These are phyloP conservation scores for Pseudocercospora fuligena DNA, from an alignment of 2,329 filamentous ascomycete species.

Conservation along the genomic window DNA sequence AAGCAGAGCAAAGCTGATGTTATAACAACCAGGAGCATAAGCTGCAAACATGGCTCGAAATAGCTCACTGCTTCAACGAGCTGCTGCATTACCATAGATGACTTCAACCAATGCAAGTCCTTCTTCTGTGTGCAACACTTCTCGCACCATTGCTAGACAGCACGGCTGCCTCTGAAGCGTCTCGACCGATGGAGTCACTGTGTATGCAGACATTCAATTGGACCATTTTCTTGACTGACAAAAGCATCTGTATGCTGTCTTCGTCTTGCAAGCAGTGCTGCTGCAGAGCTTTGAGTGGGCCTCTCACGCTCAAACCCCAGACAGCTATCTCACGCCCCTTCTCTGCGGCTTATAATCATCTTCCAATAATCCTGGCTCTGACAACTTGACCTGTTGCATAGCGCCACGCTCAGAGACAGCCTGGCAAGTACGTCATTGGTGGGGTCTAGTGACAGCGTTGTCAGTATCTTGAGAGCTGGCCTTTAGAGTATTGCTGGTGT, in stretches of 20 bases:
- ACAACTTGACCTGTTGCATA: background rate
- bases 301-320: background rate
- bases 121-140: background rate
- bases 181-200: background rate
- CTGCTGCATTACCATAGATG: background rate
- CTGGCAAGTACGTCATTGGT: background rate
- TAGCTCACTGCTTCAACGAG: background rate
- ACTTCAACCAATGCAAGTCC: background rate
- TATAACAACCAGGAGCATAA: rapidly evolving
- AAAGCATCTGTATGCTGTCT: background rate
- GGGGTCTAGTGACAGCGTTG: background rate
- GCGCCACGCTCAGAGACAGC: background rate
- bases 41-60: background rate
- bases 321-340: background rate
- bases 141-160: background rate
- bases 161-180: background rate
- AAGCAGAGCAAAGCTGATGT: background rate
- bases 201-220: background rate
- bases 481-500: background rate
- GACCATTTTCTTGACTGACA: background rate
- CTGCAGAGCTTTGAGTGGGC: background rate
- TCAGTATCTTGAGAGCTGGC: background rate
- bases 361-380: background rate
- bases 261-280: background rate
- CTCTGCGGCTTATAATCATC: background rate